Conservation (phyloP, 768 basidiomycete species). For the Russula earlei region DNA sequence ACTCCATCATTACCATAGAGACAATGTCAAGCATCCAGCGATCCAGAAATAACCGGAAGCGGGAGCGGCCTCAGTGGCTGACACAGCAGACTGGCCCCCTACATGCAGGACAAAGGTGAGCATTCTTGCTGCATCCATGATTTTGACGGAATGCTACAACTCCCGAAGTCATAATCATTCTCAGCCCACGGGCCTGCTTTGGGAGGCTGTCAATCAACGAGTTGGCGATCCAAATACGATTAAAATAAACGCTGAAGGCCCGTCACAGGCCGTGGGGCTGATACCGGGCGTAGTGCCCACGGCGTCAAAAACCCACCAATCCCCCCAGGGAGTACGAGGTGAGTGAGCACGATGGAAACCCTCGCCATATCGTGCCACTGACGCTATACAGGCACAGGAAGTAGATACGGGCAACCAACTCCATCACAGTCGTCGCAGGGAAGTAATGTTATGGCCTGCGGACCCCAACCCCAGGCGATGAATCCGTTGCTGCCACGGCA, state of each 20-base stretch:
- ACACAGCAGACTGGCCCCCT: no score
- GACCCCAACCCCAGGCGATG: neutral
- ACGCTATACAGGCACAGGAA: neutral
- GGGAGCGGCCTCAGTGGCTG: no score
- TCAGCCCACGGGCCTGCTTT: no score
- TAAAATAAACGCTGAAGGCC: neutral
- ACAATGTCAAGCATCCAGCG: no score
- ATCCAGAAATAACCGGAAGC: no score
- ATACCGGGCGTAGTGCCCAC: neutral
- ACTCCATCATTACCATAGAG: no score
- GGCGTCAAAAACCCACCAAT: neutral
- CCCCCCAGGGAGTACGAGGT: neutral
- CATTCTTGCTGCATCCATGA: no score
- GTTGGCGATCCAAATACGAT: neutral
- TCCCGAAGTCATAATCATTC: no score
- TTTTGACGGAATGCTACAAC: no score
- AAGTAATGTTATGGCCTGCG: neutral
- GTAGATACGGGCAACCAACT: neutral
- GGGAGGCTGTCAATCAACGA: neutral
- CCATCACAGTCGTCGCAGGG: neutral
- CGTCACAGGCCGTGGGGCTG: neutral
- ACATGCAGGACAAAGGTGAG: no score
- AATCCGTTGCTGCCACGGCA: neutral
- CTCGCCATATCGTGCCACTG: neutral
- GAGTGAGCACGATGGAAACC: neutral